phyloP scores from a whole-genome alignment of 345 rosid genomes.

The Arabis alpina region DNA sequence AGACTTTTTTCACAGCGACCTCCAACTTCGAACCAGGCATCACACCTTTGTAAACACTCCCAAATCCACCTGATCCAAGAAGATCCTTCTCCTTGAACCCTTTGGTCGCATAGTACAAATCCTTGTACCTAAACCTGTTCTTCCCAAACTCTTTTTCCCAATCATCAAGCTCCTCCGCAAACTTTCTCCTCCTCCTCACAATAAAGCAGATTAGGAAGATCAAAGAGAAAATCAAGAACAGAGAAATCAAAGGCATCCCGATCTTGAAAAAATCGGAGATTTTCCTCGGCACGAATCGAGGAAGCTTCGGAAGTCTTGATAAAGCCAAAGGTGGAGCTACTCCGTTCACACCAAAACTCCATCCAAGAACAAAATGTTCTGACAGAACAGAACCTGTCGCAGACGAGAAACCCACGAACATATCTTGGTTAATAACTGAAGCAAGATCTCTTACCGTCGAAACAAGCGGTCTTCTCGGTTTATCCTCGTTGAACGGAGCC shows the following conservation, averaged over 20 bases:
- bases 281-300: constrained; percentile 45
- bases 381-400: constrained; percentile 52
- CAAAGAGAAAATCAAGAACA: constrained; percentile 30
- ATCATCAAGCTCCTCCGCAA: constrained; percentile 65
- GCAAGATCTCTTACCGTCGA: constrained; percentile 55
- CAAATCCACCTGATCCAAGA: constrained; percentile 86
- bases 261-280: constrained; percentile 46
- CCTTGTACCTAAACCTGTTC: constrained; percentile 67
- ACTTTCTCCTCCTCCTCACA: constrained; percentile 55
- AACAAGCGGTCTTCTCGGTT: constrained; percentile 55
- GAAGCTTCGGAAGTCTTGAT: constrained; percentile 67
- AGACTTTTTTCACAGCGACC: constrained; percentile 80
- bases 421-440: constrained; percentile 33
- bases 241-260: constrained; percentile 53
- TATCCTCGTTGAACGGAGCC: constrained; percentile 48
- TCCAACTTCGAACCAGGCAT: constrained; percentile 52
- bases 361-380: constrained; percentile 64
- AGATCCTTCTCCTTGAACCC: constrained; percentile 69
- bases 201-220: constrained; percentile 34
- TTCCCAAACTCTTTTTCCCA: constrained; percentile 88
- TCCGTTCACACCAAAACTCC: constrained; percentile 64
- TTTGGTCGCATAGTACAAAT: constrained; percentile 72
- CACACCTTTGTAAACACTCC: constrained; percentile 77
- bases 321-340: constrained; percentile 48
- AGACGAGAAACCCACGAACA: constrained; percentile 78